Percentiles rank a stretch among this genome's conserved stretches.
Conservation (phyloP, 169 alveolate genomes). For the Plasmodium blacklocki region DNA sequence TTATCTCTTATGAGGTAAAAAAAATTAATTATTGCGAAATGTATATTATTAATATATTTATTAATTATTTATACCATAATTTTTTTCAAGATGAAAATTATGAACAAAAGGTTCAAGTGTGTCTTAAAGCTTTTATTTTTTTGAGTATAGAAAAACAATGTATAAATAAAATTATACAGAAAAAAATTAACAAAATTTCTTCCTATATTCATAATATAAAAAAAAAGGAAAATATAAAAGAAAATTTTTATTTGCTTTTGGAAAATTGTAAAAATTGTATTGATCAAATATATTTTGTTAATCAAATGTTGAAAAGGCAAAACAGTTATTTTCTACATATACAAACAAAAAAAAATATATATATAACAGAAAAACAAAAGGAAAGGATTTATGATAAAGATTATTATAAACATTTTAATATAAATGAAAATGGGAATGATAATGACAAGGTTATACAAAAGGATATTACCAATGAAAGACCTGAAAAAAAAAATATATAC, state of each 20-base stretch:
- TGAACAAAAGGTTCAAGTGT: slow-evolving; percentile 27
- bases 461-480: neutral
- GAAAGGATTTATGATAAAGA: neutral
- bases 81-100: slow-evolving; percentile 41
- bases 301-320: slow-evolving; percentile 19
- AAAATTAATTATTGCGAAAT: slow-evolving; percentile 22
- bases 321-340: too few relatives aligned
- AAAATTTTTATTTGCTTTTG: slow-evolving; percentile 15
- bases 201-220: slow-evolving; percentile 29
- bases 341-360: neutral
- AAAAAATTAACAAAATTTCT: slow-evolving; percentile 30
- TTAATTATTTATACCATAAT: slow-evolving; percentile 21
- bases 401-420: neutral
- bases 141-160: slow-evolving; percentile 49
- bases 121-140: slow-evolving; percentile 32
- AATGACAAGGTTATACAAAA: neutral
- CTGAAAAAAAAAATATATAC: neutral
- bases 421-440: neutral
- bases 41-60: slow-evolving; percentile 15
- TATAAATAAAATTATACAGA: slow-evolving; percentile 25
- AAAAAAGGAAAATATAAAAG: slow-evolving; percentile 13
- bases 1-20: slow-evolving; percentile 14
- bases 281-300: slow-evolving; percentile 34
- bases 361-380: neutral
- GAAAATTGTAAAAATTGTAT: slow-evolving; percentile 59